Conservation (phyloP, 257 asterid genomes). For the Echites panduratus region DNA sequence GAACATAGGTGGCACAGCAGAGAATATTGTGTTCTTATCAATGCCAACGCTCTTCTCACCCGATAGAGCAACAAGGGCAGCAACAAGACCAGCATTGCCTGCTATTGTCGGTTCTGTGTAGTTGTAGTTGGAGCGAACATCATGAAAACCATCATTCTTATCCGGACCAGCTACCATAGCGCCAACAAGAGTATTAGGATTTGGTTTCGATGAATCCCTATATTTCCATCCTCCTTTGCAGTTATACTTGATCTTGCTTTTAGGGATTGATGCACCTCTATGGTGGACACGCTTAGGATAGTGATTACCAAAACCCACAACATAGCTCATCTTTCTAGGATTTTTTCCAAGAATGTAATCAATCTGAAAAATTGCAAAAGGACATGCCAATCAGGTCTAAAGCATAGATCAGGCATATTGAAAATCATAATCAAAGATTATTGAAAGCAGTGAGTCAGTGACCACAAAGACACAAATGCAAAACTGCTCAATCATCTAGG, state of each 20-base stretch:
- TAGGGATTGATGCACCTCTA: constrained; percentile 91
- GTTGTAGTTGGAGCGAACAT: constrained; percentile 78
- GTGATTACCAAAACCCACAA: constrained; percentile 76
- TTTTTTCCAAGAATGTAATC: constrained; percentile 86
- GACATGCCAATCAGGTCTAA: not conserved
- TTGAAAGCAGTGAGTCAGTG: not conserved
- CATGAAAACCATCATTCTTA: constrained; percentile 72
- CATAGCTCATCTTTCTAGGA: constrained; percentile 91
- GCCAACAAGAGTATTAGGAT: constrained; percentile 68
- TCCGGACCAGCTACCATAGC: constrained; percentile 99
- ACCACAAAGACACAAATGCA: not conserved
- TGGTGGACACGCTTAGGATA: constrained; percentile 92
- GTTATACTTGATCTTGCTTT: constrained; percentile 60
- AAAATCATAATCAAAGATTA: not conserved
- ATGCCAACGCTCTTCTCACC: constrained; percentile 48
- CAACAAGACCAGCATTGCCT: constrained; percentile 92
- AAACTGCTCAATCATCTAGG: not conserved
- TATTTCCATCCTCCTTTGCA: constrained; percentile 96
- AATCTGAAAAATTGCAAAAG: constrained; percentile 36
- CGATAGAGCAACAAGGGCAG: constrained; percentile 87
- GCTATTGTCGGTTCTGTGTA: constrained; percentile 94
- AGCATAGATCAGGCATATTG: not conserved
- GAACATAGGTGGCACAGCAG: constrained; percentile 95
- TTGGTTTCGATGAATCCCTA: constrained; percentile 69
- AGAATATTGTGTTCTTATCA: constrained; percentile 87